Conservation (phyloP, 495 filamentous ascomycete species). For the Aspergillus leporis region DNA sequence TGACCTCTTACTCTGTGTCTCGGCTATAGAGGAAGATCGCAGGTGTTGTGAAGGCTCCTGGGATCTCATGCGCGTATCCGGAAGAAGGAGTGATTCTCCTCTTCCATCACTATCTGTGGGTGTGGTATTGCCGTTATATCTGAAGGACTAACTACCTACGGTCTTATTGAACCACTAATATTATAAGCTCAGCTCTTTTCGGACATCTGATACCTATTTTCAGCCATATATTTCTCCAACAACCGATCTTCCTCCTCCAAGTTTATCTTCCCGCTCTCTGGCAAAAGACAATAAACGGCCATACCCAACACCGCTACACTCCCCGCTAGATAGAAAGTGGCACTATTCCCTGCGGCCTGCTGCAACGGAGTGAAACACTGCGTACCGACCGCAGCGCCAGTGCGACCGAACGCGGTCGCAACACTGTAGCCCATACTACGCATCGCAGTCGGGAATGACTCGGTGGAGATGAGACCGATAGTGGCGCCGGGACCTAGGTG, state of each 20-base stretch:
- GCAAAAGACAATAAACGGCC: slow-evolving; percentile 34
- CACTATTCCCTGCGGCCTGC: slow-evolving; percentile 25
- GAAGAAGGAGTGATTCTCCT: too few relatives aligned
- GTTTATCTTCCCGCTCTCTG: slow-evolving; percentile 33
- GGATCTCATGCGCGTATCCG: too few relatives aligned
- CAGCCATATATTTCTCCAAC: slow-evolving; percentile 26
- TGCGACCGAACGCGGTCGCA: slow-evolving; percentile 37
- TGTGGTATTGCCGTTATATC: too few relatives aligned
- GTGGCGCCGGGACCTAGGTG: slow-evolving; percentile 41
- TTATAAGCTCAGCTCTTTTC: slow-evolving; percentile 3
- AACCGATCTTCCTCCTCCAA: slow-evolving; percentile 32
- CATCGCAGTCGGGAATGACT: slow-evolving; percentile 39
- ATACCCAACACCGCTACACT: slow-evolving; percentile 32
- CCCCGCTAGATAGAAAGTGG: slow-evolving; percentile 37
- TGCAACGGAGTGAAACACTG: slow-evolving; percentile 37
- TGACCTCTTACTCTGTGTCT: too few relatives aligned
- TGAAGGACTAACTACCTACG: too few relatives aligned
- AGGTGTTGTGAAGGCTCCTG: too few relatives aligned
- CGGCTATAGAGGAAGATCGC: too few relatives aligned
- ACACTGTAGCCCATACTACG: slow-evolving; percentile 39
- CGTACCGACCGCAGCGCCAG: slow-evolving; percentile 36
- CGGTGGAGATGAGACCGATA: slow-evolving; percentile 35
- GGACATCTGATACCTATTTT: slow-evolving; percentile 46
- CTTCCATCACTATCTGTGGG: too few relatives aligned
- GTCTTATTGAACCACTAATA: too few relatives aligned